Conservation (phyloP, 2,329 filamentous ascomycete species). For the Pyrenochaeta sp. region DNA sequence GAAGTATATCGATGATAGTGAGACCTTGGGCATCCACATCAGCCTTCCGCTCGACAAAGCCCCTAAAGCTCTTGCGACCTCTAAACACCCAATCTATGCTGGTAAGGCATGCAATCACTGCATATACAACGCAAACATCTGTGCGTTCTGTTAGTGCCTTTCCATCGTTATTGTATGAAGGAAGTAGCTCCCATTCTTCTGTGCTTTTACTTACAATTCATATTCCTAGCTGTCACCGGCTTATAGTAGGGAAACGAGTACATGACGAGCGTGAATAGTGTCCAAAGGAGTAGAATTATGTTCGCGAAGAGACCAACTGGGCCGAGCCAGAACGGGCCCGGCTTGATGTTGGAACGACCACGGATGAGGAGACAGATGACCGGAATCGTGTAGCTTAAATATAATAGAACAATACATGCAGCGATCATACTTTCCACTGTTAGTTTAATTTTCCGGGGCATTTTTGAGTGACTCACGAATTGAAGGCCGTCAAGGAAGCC, state of each 20-base stretch:
- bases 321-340: slow-evolving; percentile 60
- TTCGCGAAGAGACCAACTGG: slow-evolving; percentile 54
- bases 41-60: slow-evolving; percentile 35
- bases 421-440: slow-evolving; percentile 48
- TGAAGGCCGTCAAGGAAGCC: slow-evolving; percentile 53
- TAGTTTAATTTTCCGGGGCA: not conserved
- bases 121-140: slow-evolving; percentile 29
- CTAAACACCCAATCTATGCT: slow-evolving; percentile 39
- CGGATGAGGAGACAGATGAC: slow-evolving; percentile 56
- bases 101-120: slow-evolving; percentile 37
- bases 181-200: not conserved
- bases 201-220: slow-evolving; percentile 33
- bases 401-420: slow-evolving; percentile 53
- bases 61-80: slow-evolving; percentile 42
- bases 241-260: slow-evolving; percentile 50
- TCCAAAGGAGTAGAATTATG: slow-evolving; percentile 57
- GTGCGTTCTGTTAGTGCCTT: slow-evolving; percentile 9
- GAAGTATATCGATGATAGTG: slow-evolving; percentile 3
- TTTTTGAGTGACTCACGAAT: slow-evolving; percentile 40
- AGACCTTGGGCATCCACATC: slow-evolving; percentile 18
- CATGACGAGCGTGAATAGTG: slow-evolving; percentile 60
- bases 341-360: slow-evolving; percentile 55
- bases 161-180: not conserved
- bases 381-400: slow-evolving; percentile 52
- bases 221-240: slow-evolving; percentile 40